Evolutionary conservation across 73 alveolate species (phyloP).

Genomic region (Paramecium pentaurelia): DNA sequence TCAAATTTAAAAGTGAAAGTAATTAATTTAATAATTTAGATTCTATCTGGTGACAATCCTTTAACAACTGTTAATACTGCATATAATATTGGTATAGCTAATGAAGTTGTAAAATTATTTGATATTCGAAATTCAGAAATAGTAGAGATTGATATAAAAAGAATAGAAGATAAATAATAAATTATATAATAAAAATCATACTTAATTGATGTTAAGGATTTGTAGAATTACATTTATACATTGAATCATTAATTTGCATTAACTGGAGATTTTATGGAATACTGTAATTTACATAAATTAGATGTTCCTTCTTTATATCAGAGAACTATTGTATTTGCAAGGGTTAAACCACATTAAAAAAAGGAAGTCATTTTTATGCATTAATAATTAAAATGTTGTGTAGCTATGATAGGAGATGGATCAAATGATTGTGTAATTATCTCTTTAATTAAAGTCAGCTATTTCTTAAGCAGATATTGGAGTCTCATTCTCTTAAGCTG

Average conservation of each 20-base stretch:
- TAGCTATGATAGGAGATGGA: conserved; percentile 58
- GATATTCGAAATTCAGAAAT: neutral
- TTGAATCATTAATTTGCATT: neutral
- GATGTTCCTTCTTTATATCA: neutral
- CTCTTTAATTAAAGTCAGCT: neutral
- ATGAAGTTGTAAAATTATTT: neutral
- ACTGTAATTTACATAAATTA: neutral
- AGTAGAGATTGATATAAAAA: neutral
- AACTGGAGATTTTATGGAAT: neutral
- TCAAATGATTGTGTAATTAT: conserved; percentile 36
- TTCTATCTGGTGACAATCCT: conserved; percentile 42
- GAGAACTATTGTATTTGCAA: neutral
- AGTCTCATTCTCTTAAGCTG: conserved; percentile 47
- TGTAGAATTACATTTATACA: neutral
- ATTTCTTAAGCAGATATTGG: conserved; percentile 44
- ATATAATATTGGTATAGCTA: neutral
- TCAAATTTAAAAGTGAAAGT: conserved; percentile 27
- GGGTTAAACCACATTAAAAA: conserved; percentile 33
- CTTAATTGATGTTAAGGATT: neutral
- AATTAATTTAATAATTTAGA: neutral
- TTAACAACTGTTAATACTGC: conserved; percentile 27
- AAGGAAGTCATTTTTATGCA: neutral
- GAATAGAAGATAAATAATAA: neutral
- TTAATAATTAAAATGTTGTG: neutral
- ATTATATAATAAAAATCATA: neutral